Evolutionary conservation across 305 asterid genomes (phyloP).

Genomic region (Fraxinus sp.): DNA sequence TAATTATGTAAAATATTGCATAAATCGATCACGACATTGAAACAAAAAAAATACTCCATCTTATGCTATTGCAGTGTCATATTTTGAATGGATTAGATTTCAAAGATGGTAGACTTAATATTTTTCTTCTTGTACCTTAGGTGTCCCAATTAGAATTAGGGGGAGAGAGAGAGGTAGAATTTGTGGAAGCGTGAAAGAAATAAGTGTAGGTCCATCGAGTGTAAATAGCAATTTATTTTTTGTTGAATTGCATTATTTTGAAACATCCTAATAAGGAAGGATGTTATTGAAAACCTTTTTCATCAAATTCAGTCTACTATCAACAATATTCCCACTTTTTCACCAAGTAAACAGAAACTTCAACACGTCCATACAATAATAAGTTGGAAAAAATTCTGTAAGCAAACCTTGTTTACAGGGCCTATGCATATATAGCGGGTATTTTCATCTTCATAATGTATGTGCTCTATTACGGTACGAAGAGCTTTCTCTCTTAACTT

Average conservation of each 20-base stretch:
- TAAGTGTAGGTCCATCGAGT: not conserved
- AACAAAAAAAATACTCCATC: not conserved
- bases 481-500: constrained; percentile 83
- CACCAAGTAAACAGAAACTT: not conserved
- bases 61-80: not conserved
- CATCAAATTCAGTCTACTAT: not conserved
- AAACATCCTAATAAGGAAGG: not conserved
- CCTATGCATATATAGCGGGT: constrained; percentile 96
- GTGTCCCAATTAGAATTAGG: not conserved
- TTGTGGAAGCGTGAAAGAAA: not conserved
- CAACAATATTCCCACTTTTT: constrained; percentile 4
- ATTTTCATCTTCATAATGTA: constrained; percentile 98
- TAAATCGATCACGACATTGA: not conserved
- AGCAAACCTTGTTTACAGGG: constrained; percentile 90
- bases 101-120: not conserved
- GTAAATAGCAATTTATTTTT: not conserved
- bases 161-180: not conserved
- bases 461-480: constrained; percentile 73
- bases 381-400: not conserved
- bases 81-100: not conserved
- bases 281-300: not conserved
- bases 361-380: not conserved
- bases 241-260: not conserved
- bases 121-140: not conserved
- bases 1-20: constrained; percentile 8